These are phyloP conservation scores for Colletotrichum tabaci DNA, from an alignment of 2,329 filamentous ascomycete species.

Conservation along the genomic window DNA sequence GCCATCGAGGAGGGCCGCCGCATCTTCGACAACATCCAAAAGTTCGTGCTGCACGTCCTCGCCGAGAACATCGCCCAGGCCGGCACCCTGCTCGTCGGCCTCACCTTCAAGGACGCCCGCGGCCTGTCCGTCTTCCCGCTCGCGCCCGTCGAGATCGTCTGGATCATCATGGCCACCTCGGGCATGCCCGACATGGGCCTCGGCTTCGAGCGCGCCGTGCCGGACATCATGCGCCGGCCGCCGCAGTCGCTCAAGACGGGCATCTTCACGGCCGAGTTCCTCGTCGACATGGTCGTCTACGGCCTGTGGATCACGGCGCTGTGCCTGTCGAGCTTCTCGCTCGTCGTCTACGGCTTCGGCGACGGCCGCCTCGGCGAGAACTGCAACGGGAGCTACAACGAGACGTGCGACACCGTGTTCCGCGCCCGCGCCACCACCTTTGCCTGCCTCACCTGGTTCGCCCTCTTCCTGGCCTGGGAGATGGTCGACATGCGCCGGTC, in stretches of 20 bases:
- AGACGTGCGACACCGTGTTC: slow-evolving; percentile 75
- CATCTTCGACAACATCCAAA: slow-evolving; percentile 84
- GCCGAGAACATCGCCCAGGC: slow-evolving; percentile 82
- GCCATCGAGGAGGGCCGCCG: slow-evolving; percentile 80
- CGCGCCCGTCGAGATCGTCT: slow-evolving; percentile 82
- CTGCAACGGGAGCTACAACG: slow-evolving; percentile 73
- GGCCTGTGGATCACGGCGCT: slow-evolving; percentile 78
- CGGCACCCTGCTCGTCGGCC: slow-evolving; percentile 77
- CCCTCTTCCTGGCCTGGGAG: slow-evolving; percentile 84
- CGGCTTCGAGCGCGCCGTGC: slow-evolving; percentile 78
- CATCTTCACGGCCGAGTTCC: slow-evolving; percentile 77
- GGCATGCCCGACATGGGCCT: slow-evolving; percentile 84
- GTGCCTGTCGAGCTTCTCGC: slow-evolving; percentile 73
- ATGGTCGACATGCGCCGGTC: slow-evolving; percentile 80
- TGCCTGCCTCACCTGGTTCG: slow-evolving; percentile 82
- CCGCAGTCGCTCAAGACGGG: slow-evolving; percentile 74
- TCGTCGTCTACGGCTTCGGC: slow-evolving; percentile 76
- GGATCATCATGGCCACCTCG: slow-evolving; percentile 87
- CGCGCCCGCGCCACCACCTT: slow-evolving; percentile 82
- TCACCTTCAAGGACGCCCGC: slow-evolving; percentile 77
- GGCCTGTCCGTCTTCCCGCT: slow-evolving; percentile 81
- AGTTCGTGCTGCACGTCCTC: slow-evolving; percentile 79
- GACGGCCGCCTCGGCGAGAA: slow-evolving; percentile 66
- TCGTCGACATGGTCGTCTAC: slow-evolving; percentile 78
- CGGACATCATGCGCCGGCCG: slow-evolving; percentile 78